Base-by-base conservation (phyloP, 176 grass and related monocot species). In the Themeda triandra region DNA sequence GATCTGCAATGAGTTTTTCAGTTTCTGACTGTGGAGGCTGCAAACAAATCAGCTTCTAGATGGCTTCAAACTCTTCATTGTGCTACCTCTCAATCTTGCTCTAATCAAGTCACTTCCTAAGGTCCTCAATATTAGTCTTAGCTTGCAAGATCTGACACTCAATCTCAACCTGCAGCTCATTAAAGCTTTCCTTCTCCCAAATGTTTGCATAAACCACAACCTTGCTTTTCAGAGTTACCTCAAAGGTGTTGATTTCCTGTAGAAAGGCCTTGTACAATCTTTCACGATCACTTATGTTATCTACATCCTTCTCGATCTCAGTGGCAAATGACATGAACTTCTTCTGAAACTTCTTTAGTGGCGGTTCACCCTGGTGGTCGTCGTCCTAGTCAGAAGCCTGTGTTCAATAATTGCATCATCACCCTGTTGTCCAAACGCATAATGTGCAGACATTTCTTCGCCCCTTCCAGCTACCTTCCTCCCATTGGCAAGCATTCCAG, bases 71-170 rank as follows among this genome's bases (percentile, higher is more conserved):
- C 75, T 95, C 95, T 76, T 98, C 92, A 76, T 93, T 98, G 87
- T 95, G 95, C 75, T 91, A 88, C 63, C 95, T 95, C 91, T 98
- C 95, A 10, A 95, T 94, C 83, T 92, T 92, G 85, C 92, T 95
- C 80, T 91, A 71, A 69, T 95, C 91, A 51, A 98, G 85, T 46
- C 91, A 92, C 84, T 90, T 95, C 76, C 95, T 98, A 64, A 95
- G 89, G 71, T 88, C 89, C 82, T 95, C 92, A 45, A 98, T 98
- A 88, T 98, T 92, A 66, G 83, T 81, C 76, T 92, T 89, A 64
- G 95, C 95, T 82, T 95, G 95, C 64, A 91, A 86, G 66, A 98
- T 98, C 77, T 98, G 95, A 25, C 72, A 73, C 76, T 93, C 64
- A 44, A 86, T 95, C 77, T 98, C 92, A 59, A 87, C 73, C 44